phyloP scores from a whole-genome alignment of 139 green algal genomes.

The Chlorella ohadii region DNA sequence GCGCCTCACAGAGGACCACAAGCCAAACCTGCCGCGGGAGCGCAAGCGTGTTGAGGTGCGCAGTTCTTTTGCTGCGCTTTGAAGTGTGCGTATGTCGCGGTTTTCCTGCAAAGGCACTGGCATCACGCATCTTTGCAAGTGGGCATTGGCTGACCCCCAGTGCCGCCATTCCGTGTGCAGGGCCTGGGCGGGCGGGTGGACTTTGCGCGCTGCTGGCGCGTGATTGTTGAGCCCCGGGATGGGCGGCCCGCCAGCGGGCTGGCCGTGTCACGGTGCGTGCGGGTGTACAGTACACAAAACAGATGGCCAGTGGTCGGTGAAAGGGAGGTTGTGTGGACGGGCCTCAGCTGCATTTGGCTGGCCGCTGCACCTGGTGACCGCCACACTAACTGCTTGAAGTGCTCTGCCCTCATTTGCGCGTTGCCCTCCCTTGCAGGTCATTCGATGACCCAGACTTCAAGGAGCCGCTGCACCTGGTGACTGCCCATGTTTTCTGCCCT shows the following conservation, averaged over 20 bases:
- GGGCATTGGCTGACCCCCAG: background rate
- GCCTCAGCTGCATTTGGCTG: too few species aligned
- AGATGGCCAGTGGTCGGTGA: too few species aligned
- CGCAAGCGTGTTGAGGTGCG: conserved; percentile 57
- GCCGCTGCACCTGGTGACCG: too few species aligned
- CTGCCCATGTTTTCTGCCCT: background rate
- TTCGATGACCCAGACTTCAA: conserved; percentile 83
- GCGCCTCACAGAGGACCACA: conserved; percentile 80
- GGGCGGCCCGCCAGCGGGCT: conserved; percentile 68
- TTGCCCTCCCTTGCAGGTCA: conserved; percentile 23
- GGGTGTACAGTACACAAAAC: too few species aligned
- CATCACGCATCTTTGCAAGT: too few species aligned
- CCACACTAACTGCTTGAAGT: too few species aligned
- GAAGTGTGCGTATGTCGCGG: too few species aligned
- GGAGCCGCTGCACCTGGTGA: conserved; percentile 67
- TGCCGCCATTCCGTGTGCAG: background rate
- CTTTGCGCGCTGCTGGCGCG: conserved; percentile 76
- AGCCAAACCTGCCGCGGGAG: conserved; percentile 71
- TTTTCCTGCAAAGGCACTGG: too few species aligned
- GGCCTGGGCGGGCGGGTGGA: conserved; percentile 51
- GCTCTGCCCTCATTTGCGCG: too few species aligned
- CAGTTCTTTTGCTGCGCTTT: too few species aligned
- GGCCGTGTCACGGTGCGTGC: conserved; percentile 69
- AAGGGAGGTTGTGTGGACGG: too few species aligned
- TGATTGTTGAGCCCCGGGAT: conserved; percentile 73